These are phyloP conservation scores for Remersonia thermophila DNA, from an alignment of 2,329 filamentous ascomycete genomes.

Conservation along the genomic window DNA sequence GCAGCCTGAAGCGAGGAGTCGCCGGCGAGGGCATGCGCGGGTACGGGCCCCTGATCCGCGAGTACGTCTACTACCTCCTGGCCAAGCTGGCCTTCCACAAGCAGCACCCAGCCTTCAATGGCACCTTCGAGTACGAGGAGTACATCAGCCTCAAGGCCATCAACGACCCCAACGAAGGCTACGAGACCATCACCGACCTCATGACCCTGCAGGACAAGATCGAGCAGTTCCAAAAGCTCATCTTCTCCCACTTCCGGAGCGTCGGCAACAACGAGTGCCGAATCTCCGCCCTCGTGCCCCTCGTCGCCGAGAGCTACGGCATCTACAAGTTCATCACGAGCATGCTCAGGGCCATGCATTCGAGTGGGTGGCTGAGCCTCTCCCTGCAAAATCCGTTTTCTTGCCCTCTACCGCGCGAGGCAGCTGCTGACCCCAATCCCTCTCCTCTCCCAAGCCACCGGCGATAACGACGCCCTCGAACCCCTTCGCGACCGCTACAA, in stretches of 20 bases:
- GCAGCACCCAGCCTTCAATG: constrained; percentile 95
- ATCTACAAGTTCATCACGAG: constrained; percentile 99
- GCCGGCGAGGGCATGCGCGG: constrained; percentile 74
- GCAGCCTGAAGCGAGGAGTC: constrained; percentile 77
- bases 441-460: constrained; percentile 50
- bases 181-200: constrained; percentile 90
- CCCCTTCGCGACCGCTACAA: constrained; percentile 83
- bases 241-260: constrained; percentile 90
- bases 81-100: constrained; percentile 95
- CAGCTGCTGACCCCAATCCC: too few relatives aligned
- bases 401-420: too few relatives aligned
- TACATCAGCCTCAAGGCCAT: constrained; percentile 97
- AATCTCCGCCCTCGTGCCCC: constrained; percentile 82
- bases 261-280: constrained; percentile 92
- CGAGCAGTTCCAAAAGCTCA: constrained; percentile 94
- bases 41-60: constrained; percentile 83
- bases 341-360: constrained; percentile 98
- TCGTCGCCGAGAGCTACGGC: constrained; percentile 96
- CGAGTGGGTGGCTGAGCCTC: constrained; percentile 45
- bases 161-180: constrained; percentile 96
- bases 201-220: constrained; percentile 98
- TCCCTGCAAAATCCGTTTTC: background rate
- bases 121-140: constrained; percentile 96
- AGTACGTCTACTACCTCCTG: constrained; percentile 93
- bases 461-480: constrained; percentile 83